Percentiles rank a stretch among this genome's conserved stretches.
Conservation (phyloP, 345 rosid species). For the Rubroshorea leprosula region DNA sequence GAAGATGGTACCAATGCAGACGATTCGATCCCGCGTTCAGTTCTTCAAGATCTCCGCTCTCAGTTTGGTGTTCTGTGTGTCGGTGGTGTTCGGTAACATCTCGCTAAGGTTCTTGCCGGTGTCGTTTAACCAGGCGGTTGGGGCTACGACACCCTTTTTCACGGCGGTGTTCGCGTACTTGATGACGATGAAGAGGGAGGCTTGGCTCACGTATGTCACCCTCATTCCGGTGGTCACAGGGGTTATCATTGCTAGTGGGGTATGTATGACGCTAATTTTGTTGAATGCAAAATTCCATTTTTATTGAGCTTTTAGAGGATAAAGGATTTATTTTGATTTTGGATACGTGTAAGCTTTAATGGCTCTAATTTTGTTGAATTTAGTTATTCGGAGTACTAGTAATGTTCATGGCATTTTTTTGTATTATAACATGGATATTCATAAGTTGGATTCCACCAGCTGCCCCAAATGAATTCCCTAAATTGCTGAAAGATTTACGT, state of each 20-base stretch:
- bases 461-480: too few species aligned
- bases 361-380: background rate
- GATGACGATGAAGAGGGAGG: slow-evolving; percentile 83
- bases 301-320: slow-evolving; percentile 10
- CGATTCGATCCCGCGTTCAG: slow-evolving; percentile 81
- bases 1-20: slow-evolving; percentile 99
- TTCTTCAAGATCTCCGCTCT: slow-evolving; percentile 86
- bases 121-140: slow-evolving; percentile 88
- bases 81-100: slow-evolving; percentile 90
- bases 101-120: slow-evolving; percentile 84
- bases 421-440: too few species aligned
- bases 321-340: background rate
- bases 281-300: background rate
- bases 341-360: background rate
- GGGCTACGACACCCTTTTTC: slow-evolving; percentile 98
- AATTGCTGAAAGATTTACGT: background rate
- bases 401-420: background rate
- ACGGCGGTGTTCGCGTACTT: slow-evolving; percentile 93
- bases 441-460: too few species aligned
- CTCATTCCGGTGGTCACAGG: slow-evolving; percentile 93
- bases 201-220: slow-evolving; percentile 91
- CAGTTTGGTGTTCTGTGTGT: slow-evolving; percentile 86
- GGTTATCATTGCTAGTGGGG: slow-evolving; percentile 99
- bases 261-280: slow-evolving; percentile 22
- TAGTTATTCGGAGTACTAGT: slow-evolving; percentile 3